phyloP scores from a whole-genome alignment of 768 basidiomycete species.

The Chalciporus pseudorubinellus region DNA sequence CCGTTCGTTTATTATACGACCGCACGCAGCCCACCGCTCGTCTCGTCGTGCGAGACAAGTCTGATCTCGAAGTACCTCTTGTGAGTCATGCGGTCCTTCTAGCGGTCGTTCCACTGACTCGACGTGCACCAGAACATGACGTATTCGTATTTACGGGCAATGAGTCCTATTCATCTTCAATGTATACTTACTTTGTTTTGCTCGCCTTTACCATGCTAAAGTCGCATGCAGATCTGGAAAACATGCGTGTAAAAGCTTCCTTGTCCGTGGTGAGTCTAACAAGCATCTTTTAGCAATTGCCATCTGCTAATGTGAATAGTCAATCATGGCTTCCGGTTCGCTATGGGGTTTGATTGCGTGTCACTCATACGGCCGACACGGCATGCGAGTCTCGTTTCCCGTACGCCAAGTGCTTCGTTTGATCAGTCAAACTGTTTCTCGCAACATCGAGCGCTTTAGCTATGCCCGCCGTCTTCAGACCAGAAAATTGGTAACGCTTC shows the following conservation, averaged over 20 bases:
- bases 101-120: background rate
- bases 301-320: conserved; percentile 38
- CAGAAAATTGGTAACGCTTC: conserved; percentile 60
- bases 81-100: conserved; percentile 33
- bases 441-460: conserved; percentile 75
- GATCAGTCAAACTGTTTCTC: conserved; percentile 74
- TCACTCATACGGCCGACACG: conserved; percentile 70
- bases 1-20: conserved; percentile 76
- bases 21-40: conserved; percentile 70
- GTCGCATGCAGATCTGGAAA: conserved; percentile 53
- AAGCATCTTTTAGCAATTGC: background rate
- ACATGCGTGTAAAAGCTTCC: conserved; percentile 81
- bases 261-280: conserved; percentile 70
- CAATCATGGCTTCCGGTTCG: conserved; percentile 74
- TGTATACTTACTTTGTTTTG: conserved; percentile 40
- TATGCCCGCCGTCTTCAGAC: conserved; percentile 75
- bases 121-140: conserved; percentile 63
- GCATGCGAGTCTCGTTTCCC: conserved; percentile 86
- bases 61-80: conserved; percentile 66
- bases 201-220: conserved; percentile 1
- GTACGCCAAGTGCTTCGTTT: conserved; percentile 80
- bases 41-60: conserved; percentile 58
- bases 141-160: conserved; percentile 78
- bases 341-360: conserved; percentile 81
- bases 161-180: conserved; percentile 84